Conservation (phyloP, 192 early-diverging fungal species). For the Obelidium mucronatum region DNA sequence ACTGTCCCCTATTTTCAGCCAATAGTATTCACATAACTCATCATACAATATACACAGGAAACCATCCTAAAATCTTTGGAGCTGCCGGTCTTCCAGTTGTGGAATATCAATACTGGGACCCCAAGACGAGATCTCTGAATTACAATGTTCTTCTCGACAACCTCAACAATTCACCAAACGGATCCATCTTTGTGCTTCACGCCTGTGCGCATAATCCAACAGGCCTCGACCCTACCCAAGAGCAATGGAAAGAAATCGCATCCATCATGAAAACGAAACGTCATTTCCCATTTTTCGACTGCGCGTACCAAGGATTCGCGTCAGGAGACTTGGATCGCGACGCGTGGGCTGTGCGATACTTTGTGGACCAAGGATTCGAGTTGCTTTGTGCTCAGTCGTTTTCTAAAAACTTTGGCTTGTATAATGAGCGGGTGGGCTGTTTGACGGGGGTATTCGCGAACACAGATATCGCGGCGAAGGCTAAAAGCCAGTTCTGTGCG, state of each 20-base stretch:
- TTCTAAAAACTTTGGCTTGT: slow-evolving; percentile 98
- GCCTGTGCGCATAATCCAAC: slow-evolving; percentile 99
- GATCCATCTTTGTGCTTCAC: slow-evolving; percentile 90
- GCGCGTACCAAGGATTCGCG: slow-evolving; percentile 99
- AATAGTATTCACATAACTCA: neutral
- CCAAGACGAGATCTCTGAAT: slow-evolving; percentile 76
- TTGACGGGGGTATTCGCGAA: slow-evolving; percentile 75
- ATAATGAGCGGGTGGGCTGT: slow-evolving; percentile 90
- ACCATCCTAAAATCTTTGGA: slow-evolving; percentile 89
- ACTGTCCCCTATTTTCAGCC: slow-evolving; percentile 34
- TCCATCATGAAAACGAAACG: slow-evolving; percentile 73
- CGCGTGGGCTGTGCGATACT: slow-evolving; percentile 92
- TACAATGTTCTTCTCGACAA: slow-evolving; percentile 76
- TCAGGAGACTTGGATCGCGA: slow-evolving; percentile 90
- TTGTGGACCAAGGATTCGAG: slow-evolving; percentile 91
- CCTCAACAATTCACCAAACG: slow-evolving; percentile 72
- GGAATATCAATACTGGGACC: slow-evolving; percentile 92
- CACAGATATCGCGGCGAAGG: slow-evolving; percentile 52
- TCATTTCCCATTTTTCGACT: slow-evolving; percentile 97
- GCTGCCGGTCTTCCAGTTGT: slow-evolving; percentile 81
- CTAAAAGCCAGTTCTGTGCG: slow-evolving; percentile 82
- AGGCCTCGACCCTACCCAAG: slow-evolving; percentile 93
- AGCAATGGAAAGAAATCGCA: slow-evolving; percentile 93
- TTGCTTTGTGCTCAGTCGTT: slow-evolving; percentile 91
- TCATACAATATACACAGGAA: slow-evolving; percentile 50